phyloP scores from a whole-genome alignment of 805 yeast genomes.

The Saccharomycopsis javanensis region DNA sequence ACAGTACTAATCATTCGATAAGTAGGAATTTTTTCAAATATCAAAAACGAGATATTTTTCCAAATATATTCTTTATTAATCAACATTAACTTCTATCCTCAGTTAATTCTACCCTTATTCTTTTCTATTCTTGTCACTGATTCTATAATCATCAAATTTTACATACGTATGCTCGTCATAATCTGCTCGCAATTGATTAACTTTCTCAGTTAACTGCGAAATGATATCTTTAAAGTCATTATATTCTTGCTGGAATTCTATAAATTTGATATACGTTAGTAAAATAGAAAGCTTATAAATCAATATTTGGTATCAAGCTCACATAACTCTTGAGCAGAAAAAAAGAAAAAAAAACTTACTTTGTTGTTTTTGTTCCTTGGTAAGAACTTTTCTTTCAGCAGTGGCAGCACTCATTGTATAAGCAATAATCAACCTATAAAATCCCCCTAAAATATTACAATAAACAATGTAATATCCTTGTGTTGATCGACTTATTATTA shows the following conservation, averaged over 20 bases:
- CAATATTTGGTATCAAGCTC: background rate
- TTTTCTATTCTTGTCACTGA: no score
- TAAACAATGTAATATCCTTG: no score
- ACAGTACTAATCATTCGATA: no score
- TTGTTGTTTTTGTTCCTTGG: slow-evolving; percentile 15
- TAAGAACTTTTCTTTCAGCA: background rate
- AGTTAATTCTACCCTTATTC: no score
- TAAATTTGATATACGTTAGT: background rate
- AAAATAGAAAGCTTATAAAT: background rate
- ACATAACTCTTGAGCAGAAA: background rate
- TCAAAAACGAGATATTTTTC: no score
- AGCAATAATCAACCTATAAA: background rate
- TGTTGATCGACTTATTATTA: no score
- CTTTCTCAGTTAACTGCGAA: slow-evolving; percentile 36
- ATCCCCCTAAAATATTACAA: no score
- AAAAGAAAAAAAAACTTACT: background rate
- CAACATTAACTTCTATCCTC: no score
- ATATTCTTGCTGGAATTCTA: slow-evolving; percentile 39
- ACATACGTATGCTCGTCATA: slow-evolving; percentile 29
- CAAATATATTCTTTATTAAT: no score
- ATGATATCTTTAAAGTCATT: slow-evolving; percentile 43
- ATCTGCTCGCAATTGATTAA: slow-evolving; percentile 40
- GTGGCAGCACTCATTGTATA: background rate
- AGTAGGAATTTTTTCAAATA: no score
- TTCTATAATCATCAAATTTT: no score